A percentile compares a stretch with the other conserved stretches of the same genome.
Conservation (phyloP, 2,329 filamentous ascomycete genomes). For the Stenocarpella maydis region DNA sequence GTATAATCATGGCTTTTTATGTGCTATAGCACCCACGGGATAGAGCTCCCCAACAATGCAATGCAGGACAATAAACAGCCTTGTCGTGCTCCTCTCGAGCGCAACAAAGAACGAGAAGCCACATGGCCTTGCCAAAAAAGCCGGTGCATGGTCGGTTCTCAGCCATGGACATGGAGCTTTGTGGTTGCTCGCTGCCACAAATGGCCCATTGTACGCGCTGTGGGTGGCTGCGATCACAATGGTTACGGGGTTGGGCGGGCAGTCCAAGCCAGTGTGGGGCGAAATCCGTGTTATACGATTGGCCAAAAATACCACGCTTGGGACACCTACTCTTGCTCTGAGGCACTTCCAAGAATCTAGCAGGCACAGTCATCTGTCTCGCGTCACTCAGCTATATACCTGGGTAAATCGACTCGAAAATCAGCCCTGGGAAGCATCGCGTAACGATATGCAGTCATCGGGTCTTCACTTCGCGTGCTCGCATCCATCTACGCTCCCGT, state of each 20-base stretch:
- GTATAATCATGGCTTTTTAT: not conserved
- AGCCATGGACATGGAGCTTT: not conserved
- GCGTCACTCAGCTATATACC: too few species aligned
- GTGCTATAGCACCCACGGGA: not conserved
- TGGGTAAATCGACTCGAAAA: not conserved
- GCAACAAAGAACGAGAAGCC: constrained; percentile 3
- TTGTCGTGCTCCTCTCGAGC: not conserved
- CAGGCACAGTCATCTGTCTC: too few species aligned
- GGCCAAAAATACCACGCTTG: not conserved
- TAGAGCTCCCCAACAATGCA: not conserved
- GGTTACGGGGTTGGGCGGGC: not conserved
- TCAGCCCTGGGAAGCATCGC: not conserved
- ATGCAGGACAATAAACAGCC: not conserved
- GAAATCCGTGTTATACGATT: constrained; percentile 15
- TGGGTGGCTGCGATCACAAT: not conserved
- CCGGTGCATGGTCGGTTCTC: not conserved
- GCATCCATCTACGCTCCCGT: not conserved
- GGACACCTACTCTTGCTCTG: too few species aligned
- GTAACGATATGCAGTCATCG: not conserved
- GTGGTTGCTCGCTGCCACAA: not conserved
- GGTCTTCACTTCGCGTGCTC: not conserved
- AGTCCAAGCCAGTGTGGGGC: not conserved
- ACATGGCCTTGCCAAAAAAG: not conserved
- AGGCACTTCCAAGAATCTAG: too few species aligned
- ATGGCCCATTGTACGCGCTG: too few species aligned